Base-by-base conservation (phyloP, 2,329 filamentous ascomycete species). In the Raffaelea deltoideospora region DNA sequence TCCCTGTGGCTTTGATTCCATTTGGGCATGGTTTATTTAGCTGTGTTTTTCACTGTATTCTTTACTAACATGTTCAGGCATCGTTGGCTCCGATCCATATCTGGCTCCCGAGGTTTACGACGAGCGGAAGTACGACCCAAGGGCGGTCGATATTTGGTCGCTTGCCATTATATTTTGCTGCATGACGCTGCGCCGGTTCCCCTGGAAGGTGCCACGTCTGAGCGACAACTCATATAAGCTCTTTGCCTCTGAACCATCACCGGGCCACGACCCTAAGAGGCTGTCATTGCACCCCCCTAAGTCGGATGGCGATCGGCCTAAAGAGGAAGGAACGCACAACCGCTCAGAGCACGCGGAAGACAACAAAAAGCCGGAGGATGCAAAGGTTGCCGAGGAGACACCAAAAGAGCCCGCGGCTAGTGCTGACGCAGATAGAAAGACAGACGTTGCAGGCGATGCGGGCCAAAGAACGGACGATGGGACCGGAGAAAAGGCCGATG, bases 151-250 rank as follows among this genome's bases (percentile, higher is more conserved):
- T 59, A 86, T 98, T 41, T 98, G 90, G 90, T 98, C 90, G 10
- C 66, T 98, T 41, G 90, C 88, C 15, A 98, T 98, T 48, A 96
- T 98, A 38, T 98, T 88, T 60, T 96, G 90, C 59, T 98, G 90
- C 64, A 98, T 98, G 90, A 90, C 85, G 5, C 65, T 98, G 30
- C 73, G 90, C 18, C 69, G 90, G 26, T 98, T 98, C 52, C 90
- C 90, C 0, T 98, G 90, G 90, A 98, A 98, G 61, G 77, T 92
- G 26, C 90, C 90, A 5, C 76, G 87, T 29, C 63, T 86, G 54
- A 83, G 83, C 4, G 90, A 98, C 55, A 96, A 93, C 55, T 94
- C 86, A 0, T 98, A 84, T 60, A 87, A 88, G 50, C 70, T 98
- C 2, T 98, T 98, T 53, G 78, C 88, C 13, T 76, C 90, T 2